Evolutionary conservation across 192 early-diverging fungal genomes (phyloP).

Genomic region (Backusella tuberculispora): DNA sequence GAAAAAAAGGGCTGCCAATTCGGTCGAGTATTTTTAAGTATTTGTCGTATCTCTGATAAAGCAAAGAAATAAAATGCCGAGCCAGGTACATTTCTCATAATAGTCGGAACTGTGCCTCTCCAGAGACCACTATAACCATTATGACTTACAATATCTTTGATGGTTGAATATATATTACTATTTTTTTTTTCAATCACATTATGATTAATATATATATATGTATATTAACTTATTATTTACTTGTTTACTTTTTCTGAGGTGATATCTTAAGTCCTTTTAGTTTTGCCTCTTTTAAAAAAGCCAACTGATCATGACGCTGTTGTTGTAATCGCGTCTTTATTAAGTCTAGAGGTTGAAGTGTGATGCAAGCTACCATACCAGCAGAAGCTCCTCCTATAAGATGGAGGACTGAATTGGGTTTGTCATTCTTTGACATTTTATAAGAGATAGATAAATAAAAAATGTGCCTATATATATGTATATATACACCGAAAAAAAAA

Average conservation of each 20-base stretch:
- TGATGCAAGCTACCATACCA: conserved; percentile 74
- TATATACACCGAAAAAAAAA: not conserved
- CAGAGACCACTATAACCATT: conserved; percentile 68
- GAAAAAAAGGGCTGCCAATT: conserved; percentile 49
- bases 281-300: conserved; percentile 46
- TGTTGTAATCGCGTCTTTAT: conserved; percentile 83
- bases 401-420: conserved; percentile 51
- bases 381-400: conserved; percentile 76
- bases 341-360: conserved; percentile 89
- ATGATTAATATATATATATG: not conserved
- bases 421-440: not conserved
- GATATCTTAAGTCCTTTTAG: conserved; percentile 44
- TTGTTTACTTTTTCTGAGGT: conserved; percentile 50
- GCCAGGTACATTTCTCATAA: conserved; percentile 69
- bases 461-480: not conserved
- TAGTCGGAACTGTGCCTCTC: conserved; percentile 78
- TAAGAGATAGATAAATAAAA: not conserved
- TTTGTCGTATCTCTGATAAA: conserved; percentile 63
- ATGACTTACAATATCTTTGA: conserved; percentile 59
- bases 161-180: conserved; percentile 58
- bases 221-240: not conserved
- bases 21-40: conserved; percentile 45
- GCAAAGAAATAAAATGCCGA: conserved; percentile 73
- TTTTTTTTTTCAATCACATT: conserved; percentile 1
- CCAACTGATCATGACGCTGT: conserved; percentile 54